Base-by-base conservation (phyloP, 2,329 filamentous ascomycete genomes). In the Arthrobotrys iridis region DNA sequence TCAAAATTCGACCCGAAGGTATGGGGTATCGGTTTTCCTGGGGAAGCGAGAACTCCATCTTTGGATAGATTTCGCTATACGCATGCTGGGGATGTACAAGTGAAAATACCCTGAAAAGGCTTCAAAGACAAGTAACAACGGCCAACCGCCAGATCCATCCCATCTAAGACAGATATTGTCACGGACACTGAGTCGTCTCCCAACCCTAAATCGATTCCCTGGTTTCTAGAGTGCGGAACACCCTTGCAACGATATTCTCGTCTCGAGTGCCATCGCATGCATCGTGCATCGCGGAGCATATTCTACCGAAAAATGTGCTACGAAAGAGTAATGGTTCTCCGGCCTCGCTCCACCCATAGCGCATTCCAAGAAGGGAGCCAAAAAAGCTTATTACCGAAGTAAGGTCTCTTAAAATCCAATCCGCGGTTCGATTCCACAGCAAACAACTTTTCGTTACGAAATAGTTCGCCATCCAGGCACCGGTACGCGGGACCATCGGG, bases 21-120 rank as follows among this genome's bases (percentile, higher is more conserved):
- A 66, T 62, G 68, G 60, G 52, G 46, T 46, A 41, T 15, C 15
- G 18, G 10, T 13, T 41, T 64, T 64, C 45, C 58, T 72, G 67
- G 58, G 67, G 67, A 58, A 64, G 28, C n/a, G 22, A 2, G 7
- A 60, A 1, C 26, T 35, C n/a, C 15, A 20, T 35, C 8, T 52
- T 26, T 18, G 2, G 24, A 30, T 50, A 30, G 24, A 13, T 40
- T 13, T 4, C 10, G 45, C 7, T 48, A 15, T 50, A 50, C 43
- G 43, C 26, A 43, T 3, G n/a, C 33, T 45, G 45, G 33, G 45
- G 24, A 40, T 13, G 11, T 55, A n/a, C 15, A 26, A 30, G 13
- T 22, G 46, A 63, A 40, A 20, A 20, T 33, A 37, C 10, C 33
- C 10, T 41, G 20, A 11, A 37, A 20, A 26, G 33, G 6, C 13